Conservation (phyloP, 768 basidiomycete genomes). For the Tulasnella sp. region DNA sequence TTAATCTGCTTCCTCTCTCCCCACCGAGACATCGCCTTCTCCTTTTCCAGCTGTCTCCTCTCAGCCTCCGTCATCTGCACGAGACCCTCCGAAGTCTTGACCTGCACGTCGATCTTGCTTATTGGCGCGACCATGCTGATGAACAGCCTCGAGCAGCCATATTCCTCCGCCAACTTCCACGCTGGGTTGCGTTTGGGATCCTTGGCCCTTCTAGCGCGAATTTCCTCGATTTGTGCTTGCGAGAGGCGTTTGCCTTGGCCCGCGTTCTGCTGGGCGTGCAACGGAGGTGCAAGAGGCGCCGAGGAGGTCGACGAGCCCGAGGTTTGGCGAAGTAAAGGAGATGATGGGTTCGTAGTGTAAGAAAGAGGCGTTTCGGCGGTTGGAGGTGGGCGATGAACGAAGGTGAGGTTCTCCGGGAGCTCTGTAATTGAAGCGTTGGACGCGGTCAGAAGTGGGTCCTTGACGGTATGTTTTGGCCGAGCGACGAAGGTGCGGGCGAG, state of each 20-base stretch:
- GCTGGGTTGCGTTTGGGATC: conserved; percentile 61
- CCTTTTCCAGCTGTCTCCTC: conserved; percentile 48
- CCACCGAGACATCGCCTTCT: conserved; percentile 54
- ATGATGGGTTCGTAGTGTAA: conserved; percentile 61
- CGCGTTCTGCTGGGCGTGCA: conserved; percentile 30
- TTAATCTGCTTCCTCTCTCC: conserved; percentile 62
- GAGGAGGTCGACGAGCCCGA: conserved; percentile 24
- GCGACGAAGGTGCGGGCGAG: conserved; percentile 10
- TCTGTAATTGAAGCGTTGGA: conserved; percentile 35
- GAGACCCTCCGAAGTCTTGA: conserved; percentile 10
- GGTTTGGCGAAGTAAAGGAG: conserved; percentile 58
- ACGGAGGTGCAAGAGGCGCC: conserved; percentile 30
- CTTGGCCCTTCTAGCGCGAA: conserved; percentile 53
- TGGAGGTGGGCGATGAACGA: conserved; percentile 82
- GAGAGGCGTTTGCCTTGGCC: conserved; percentile 40
- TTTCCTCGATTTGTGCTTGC: conserved; percentile 53
- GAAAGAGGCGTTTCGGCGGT: conserved; percentile 70
- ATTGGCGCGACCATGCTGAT: conserved; percentile 63
- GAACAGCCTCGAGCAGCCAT: conserved; percentile 65
- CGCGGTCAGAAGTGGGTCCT: conserved; percentile 36
- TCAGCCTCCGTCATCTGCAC: conserved; percentile 43
- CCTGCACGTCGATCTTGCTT: conserved; percentile 37
- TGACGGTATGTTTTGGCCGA: conserved; percentile 34
- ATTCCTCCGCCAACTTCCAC: conserved; percentile 66
- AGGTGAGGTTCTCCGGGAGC: conserved; percentile 50